These are phyloP conservation scores for Durio zibethinus DNA, from an alignment of 345 rosid genomes.

Conservation along the genomic window DNA sequence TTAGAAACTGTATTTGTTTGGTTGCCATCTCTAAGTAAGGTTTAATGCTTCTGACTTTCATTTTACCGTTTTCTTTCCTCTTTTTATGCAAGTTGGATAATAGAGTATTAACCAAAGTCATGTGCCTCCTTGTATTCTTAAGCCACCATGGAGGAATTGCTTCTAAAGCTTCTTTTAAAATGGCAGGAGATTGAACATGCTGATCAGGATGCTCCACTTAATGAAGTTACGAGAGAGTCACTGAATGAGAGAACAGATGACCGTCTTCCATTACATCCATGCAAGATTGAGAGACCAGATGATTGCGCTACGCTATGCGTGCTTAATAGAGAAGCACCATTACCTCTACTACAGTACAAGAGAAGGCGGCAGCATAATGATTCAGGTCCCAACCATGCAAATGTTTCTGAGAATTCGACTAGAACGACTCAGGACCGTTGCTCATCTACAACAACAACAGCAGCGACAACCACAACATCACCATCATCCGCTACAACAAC, in stretches of 20 bases:
- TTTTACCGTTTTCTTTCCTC: neutral
- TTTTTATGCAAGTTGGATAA: slow-evolving; percentile 14
- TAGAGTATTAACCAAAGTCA: neutral
- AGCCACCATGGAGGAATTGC: neutral
- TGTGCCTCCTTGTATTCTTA: neutral
- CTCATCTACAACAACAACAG: slow-evolving; percentile 68
- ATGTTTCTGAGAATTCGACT: slow-evolving; percentile 49
- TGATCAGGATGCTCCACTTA: slow-evolving; percentile 21
- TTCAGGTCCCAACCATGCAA: slow-evolving; percentile 38
- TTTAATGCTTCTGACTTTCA: neutral
- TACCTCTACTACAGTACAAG: slow-evolving; percentile 68
- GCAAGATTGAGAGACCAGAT: slow-evolving; percentile 50
- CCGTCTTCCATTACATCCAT: slow-evolving; percentile 33
- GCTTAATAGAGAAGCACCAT: slow-evolving; percentile 60
- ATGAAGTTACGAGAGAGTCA: slow-evolving; percentile 37
- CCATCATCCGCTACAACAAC: slow-evolving; percentile 53
- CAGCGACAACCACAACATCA: slow-evolving; percentile 36
- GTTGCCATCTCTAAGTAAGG: neutral
- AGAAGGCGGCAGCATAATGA: slow-evolving; percentile 65
- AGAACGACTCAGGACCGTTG: slow-evolving; percentile 58
- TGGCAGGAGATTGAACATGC: slow-evolving; percentile 37
- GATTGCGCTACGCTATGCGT: slow-evolving; percentile 43
- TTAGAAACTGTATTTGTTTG: neutral
- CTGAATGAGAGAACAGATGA: slow-evolving; percentile 42
- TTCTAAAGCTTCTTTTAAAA: slow-evolving; percentile 13